Conservation (phyloP, 352 stramenopile genomes). For the Globisporangium heterothallicum region DNA sequence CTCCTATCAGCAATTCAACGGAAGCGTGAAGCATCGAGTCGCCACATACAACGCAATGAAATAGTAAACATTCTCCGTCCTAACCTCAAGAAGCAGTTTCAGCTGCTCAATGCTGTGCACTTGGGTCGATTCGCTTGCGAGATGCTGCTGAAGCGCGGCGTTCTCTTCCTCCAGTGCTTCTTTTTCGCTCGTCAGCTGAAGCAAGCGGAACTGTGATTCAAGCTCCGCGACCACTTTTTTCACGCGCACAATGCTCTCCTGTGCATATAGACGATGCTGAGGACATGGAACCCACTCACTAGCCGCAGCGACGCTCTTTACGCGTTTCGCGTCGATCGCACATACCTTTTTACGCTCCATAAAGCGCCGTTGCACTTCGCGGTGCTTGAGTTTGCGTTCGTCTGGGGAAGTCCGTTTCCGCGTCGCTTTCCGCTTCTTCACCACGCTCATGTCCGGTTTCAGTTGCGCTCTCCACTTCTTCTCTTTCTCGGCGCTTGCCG, state of each 20-base stretch:
- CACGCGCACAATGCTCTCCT: slow-evolving; percentile 25
- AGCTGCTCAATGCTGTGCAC: slow-evolving; percentile 20
- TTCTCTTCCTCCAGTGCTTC: slow-evolving; percentile 36
- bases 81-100: slow-evolving; percentile 14
- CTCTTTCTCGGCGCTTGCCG: not conserved
- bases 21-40: too few species aligned
- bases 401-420: slow-evolving; percentile 26
- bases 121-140: slow-evolving; percentile 7
- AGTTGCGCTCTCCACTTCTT: not conserved
- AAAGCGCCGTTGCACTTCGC: slow-evolving; percentile 44
- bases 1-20: too few species aligned
- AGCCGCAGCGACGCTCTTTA: too few species aligned
- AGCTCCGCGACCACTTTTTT: slow-evolving; percentile 28
- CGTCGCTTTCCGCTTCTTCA: slow-evolving; percentile 18
- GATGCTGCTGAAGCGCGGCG: slow-evolving; percentile 16
- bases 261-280: not conserved
- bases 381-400: slow-evolving; percentile 43
- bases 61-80: too few species aligned
- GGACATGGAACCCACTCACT: not conserved
- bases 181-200: slow-evolving; percentile 30
- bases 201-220: slow-evolving; percentile 30
- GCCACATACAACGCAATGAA: not conserved
- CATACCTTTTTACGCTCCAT: slow-evolving; percentile 47
- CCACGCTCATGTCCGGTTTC: slow-evolving; percentile 4
- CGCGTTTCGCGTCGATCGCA: not conserved